Evolutionary conservation across 768 basidiomycete species (phyloP), one percentile per base, ranked within the genome.

Genomic region (Panaeolus cyanescens): DNA sequence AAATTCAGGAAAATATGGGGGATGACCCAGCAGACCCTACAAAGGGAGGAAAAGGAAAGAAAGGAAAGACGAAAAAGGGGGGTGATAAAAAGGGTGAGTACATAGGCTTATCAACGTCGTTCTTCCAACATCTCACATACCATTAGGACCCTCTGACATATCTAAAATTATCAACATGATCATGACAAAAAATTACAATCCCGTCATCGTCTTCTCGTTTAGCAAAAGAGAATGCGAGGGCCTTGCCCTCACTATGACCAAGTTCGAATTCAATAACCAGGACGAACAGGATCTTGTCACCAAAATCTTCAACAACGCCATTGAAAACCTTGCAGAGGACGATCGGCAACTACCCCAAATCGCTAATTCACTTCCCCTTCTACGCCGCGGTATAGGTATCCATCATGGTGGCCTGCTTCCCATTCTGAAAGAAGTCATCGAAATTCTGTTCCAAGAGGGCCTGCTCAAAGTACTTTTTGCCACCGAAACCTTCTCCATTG

Each of bases 101-200:
- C 17, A 6, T 31, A 28, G 9, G 28, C 32, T 45, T 15, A 3
- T 53, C 2, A 58, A 3, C 2, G 39, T n/a, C 31, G 10, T 54
- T 5, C 33, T 42, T 59, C 22, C 31, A 33, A 17, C 31, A 31
- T 50, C 17, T 36, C n/a, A 30, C 32, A 32, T 28, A 12, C 5
- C 19, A 28, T 4, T 62, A 95, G 95, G 94, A 1, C 81, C 86
- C 2, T 95, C 95, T 45, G 97, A 99, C 72, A 95, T 99, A 64
- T 93, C 93, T 62, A 98, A 97, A 78, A 96, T 99, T 65, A 91
- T 98, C 72, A 93, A 93, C 73, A 95, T 98, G 91, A 97, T 99
- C 76, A 95, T 98, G 93, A 77, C 88, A 63, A 96, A 96, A 77
- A 95, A 95, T 72, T 96, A 94, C 76, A 96, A 98, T 70, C 97